phyloP scores from a whole-genome alignment of 2,329 filamentous ascomycete species.

The Cladosporium sp. region DNA sequence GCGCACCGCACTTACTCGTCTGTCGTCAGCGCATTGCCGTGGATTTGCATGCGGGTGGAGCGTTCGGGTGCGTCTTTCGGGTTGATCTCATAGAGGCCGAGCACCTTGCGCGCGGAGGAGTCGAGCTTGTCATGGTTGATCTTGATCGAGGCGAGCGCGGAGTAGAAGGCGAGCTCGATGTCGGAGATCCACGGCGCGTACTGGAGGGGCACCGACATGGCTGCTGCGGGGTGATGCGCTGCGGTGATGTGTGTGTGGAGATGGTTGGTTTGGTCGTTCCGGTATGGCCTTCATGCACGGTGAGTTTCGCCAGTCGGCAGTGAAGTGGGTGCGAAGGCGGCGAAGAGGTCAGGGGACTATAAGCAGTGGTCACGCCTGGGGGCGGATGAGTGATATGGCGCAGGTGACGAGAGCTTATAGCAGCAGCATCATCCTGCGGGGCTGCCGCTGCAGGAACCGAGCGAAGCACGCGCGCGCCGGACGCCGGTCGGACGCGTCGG shows the following conservation, averaged over 20 bases:
- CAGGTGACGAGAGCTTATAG: no score
- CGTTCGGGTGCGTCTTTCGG: slow-evolving; percentile 62
- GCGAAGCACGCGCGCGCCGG: no score
- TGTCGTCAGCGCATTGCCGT: slow-evolving; percentile 76
- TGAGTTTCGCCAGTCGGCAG: no score
- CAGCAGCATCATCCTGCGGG: background rate
- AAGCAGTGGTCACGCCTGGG: no score
- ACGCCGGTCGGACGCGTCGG: no score
- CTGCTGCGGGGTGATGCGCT: background rate
- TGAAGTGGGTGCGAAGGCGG: no score
- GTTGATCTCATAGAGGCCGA: slow-evolving; percentile 84
- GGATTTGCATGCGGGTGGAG: slow-evolving; percentile 84
- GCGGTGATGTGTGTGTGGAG: background rate
- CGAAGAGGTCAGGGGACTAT: no score
- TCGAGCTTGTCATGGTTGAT: slow-evolving; percentile 96
- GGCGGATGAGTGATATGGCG: no score
- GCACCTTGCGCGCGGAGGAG: slow-evolving; percentile 78
- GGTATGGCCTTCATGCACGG: no score
- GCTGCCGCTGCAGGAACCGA: background rate
- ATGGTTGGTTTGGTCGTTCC: background rate
- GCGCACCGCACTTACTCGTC: slow-evolving; percentile 58
- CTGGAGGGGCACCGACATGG: slow-evolving; percentile 42
- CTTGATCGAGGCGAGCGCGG: slow-evolving; percentile 83
- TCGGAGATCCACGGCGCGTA: slow-evolving; percentile 90
- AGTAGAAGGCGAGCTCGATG: slow-evolving; percentile 93